Evolutionary conservation across 108 stramenopile genomes (phyloP), one percentile per base, ranked within the genome.

Genomic region (Nitzschia sp.): DNA sequence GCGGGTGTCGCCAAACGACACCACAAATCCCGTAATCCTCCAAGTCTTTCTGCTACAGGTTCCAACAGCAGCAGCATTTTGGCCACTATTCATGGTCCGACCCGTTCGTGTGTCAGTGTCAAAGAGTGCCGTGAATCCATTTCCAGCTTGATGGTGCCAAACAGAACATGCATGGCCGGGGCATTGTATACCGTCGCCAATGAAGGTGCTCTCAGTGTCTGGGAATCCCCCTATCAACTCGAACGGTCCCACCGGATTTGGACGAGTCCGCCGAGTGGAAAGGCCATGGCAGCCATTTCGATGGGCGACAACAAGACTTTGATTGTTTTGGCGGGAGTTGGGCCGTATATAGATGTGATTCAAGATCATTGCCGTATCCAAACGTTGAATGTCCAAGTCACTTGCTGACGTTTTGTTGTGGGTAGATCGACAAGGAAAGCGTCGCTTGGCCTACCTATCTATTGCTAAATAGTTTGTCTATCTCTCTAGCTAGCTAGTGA

Each of bases 221-320:
- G 49, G 49, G 49, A 51, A 5, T 51, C 49, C 4, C 49, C 49
- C 49, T 51, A 51, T 51, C 49, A 19, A 51, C 49, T 51, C 18
- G 49, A 51, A 23, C 21, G 13, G 4, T 5, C 4, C 4, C 17
- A n/a, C 4, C 13, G 49, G 21, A 21, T 51, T 4, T 51, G 49
- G 49, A 21, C 49, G 21, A 51, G n/a, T 51, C 49, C 49, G 21
- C 49, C 49, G 11, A 51, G 49, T 51, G 49, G 49, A 51, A 9
- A 23, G 4, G 49, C 49, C 21, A 23, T 51, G 8, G n/a, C 38
- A 13, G 13, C 9, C 38, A 9, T 42, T 42, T 13, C 38, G 6
- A 6, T 51, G 19, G 21, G 49, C 21, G n/a, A 4, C 21, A 19
- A 19, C 21, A 19, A 9, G 19, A 51, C 49, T 8, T 19, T 4